Evolutionary conservation across 208 protist species (phyloP), one percentile per base, ranked within the genome.

Genomic region (Leishmania braziliensis): DNA sequence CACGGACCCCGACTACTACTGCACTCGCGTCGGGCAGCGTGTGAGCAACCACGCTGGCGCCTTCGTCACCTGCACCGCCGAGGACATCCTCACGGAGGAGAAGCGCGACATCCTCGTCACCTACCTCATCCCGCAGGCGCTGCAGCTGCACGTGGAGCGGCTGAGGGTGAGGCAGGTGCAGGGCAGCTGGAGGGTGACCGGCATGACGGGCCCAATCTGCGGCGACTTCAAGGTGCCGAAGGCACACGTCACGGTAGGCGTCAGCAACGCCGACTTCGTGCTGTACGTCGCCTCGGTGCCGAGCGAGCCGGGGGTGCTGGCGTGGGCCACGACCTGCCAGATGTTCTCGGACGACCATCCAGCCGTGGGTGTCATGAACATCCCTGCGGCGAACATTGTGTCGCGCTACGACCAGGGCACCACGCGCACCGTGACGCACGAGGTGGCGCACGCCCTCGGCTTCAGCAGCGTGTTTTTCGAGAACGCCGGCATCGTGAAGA

Each of bases 291-390:
- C 33, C 33, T 33, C 33, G 33, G 33, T 33, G 0, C 33, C 33
- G 33, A 33, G 33, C 33, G 33, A 33, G n/a, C n/a, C n/a, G n/a
- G n/a, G n/a, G n/a, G n/a, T 75, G 23, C 8, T 79, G 12, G 84
- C 89, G 72, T 96, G 92, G 87, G 83, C 92, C 18, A 72, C 48
- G 39, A 58, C 84, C 6, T 97, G 93, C 73, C 80, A 82, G 26
- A 69, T 77, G 60, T 46, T 83, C 20, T 2, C 60, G 0, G 69
- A 75, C 39, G 39, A 46, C 14, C 86, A 74, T 0, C 89, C 90
- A 5, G 36, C 89, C 39, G 78, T 89, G 46, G 92, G 86, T n/a
- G 88, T 89, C n/a, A 73, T 85, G 46, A 95, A 94, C 82, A 70
- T 96, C 18, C 80, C 83, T 5, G 85, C 92, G 1, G 71, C 48